Percentiles rank a stretch among this genome's conserved stretches.
Conservation (phyloP, 2,329 filamentous ascomycete species). For the Fusarium dlaminii region DNA sequence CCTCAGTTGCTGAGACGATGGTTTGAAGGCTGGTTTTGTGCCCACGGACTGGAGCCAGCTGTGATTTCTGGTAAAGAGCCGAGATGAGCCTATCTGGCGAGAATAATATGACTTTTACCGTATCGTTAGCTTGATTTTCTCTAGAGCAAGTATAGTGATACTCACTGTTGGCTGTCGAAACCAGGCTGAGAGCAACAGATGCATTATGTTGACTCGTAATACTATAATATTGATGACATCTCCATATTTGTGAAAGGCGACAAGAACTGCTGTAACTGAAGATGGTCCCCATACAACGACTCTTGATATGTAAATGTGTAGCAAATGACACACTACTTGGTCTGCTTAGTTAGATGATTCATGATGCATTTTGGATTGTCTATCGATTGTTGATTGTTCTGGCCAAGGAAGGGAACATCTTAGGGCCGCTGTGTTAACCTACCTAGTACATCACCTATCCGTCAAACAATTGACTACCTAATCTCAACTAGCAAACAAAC, state of each 20-base stretch:
- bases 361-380: neutral
- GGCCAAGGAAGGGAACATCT: neutral
- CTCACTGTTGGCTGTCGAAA: constrained; percentile 5
- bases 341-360: neutral
- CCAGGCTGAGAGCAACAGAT: neutral
- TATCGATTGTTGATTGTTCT: neutral
- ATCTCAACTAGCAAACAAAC: neutral
- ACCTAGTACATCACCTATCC: neutral
- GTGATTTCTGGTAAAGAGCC: neutral
- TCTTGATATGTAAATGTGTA: neutral
- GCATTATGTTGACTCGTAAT: neutral
- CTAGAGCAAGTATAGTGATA: neutral
- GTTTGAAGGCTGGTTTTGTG: constrained; percentile 7
- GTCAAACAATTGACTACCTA: neutral
- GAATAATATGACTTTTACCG: neutral
- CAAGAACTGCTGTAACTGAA: neutral
- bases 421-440: neutral
- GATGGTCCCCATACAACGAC: too few relatives aligned
- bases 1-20: constrained; percentile 40
- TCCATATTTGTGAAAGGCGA: neutral
- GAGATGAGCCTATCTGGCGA: neutral
- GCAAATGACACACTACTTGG: neutral
- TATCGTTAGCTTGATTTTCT: neutral
- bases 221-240: neutral
- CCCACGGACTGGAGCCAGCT: neutral